Conservation (phyloP, 352 stramenopile species). For the Globisporangium paroecandrum region DNA sequence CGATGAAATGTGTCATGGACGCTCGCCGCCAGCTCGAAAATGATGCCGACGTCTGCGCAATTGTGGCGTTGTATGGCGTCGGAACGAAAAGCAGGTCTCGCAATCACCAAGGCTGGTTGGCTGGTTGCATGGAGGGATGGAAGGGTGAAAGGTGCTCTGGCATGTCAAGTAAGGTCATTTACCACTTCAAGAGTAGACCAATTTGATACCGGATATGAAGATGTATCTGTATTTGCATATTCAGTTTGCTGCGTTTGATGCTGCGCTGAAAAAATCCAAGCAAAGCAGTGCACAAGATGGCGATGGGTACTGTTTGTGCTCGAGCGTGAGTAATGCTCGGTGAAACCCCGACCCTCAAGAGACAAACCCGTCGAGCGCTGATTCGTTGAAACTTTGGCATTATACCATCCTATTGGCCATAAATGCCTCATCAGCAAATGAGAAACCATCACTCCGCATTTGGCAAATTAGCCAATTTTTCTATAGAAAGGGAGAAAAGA, state of each 20-base stretch:
- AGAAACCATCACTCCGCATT: not conserved
- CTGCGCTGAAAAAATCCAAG: not conserved
- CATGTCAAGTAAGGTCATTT: not conserved
- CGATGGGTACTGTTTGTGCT: slow-evolving; percentile 13
- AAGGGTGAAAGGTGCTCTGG: not conserved
- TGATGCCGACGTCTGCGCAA: slow-evolving; percentile 1
- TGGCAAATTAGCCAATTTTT: slow-evolving; percentile 2
- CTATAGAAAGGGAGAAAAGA: slow-evolving; percentile 7
- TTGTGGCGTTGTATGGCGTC: not conserved
- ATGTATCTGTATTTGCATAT: not conserved
- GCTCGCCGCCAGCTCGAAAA: not conserved
- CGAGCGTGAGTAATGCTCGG: slow-evolving; percentile 3
- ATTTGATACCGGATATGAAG: too few relatives aligned
- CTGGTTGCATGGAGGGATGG: slow-evolving; percentile 1
- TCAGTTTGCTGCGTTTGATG: not conserved
- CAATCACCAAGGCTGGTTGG: not conserved
- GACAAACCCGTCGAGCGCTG: not conserved
- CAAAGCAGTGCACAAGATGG: not conserved
- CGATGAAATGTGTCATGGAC: not conserved
- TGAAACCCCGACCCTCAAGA: not conserved
- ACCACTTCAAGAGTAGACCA: not conserved
- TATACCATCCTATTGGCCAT: not conserved
- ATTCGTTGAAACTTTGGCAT: not conserved
- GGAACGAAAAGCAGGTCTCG: slow-evolving; percentile 9
- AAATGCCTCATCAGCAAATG: not conserved